phyloP scores from a whole-genome alignment of 2,329 filamentous ascomycete species.

The Colletotrichum cuscutae region DNA sequence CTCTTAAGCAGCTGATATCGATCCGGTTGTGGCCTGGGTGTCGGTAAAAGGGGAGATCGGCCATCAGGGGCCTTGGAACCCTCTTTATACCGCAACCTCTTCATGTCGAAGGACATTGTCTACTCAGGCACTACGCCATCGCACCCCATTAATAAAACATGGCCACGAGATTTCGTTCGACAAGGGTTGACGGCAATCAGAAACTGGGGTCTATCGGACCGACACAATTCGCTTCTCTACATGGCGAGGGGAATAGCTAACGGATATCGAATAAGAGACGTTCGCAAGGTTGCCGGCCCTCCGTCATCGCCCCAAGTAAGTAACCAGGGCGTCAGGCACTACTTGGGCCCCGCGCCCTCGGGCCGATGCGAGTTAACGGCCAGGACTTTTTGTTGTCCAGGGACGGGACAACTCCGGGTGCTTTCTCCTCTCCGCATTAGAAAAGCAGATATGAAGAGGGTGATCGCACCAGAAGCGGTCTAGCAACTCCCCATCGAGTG shows the following conservation, averaged over 20 bases:
- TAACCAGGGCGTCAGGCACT: background rate
- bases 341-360: background rate
- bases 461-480: constrained; percentile 3
- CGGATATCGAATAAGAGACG: background rate
- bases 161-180: constrained; percentile 6
- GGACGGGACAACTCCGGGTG: constrained; percentile 20
- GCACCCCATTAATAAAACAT: background rate
- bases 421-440: background rate
- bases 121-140: background rate
- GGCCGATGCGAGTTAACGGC: background rate
- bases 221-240: background rate
- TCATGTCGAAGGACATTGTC: background rate
- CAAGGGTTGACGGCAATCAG: background rate
- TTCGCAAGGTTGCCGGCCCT: background rate
- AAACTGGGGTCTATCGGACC: constrained; percentile 23
- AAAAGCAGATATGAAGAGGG: background rate
- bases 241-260: background rate
- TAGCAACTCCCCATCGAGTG: constrained; percentile 9
- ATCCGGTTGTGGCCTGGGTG: background rate
- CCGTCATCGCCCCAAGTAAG: background rate
- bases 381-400: background rate
- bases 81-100: constrained; percentile 18
- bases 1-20: constrained; percentile 4
- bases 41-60: background rate
- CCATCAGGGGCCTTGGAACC: background rate